Evolutionary conservation across 176 grass and related monocot species (phyloP).

Genomic region (Hordeum marinum): DNA sequence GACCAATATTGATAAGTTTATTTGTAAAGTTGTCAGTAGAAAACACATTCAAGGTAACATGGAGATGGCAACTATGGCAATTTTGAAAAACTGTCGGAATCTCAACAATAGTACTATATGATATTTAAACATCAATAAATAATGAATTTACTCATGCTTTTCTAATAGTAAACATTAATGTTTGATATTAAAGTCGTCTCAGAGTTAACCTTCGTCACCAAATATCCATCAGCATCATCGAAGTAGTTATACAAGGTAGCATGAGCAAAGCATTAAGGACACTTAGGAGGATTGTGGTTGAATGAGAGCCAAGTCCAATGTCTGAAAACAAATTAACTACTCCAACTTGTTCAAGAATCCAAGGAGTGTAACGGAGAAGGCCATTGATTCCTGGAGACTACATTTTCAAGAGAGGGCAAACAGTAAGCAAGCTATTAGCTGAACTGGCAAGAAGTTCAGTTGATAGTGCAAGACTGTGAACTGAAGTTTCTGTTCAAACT

Average conservation of each 20-base stretch:
- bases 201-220: conserved; percentile 68
- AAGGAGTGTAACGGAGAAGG: conserved; percentile 75
- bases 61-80: not conserved
- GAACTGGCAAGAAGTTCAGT: not conserved
- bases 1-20: not conserved
- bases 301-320: conserved; percentile 61
- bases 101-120: not conserved
- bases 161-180: conserved; percentile 1
- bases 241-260: conserved; percentile 69
- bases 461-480: not conserved
- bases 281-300: conserved; percentile 73
- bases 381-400: conserved; percentile 86
- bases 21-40: not conserved
- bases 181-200: not conserved
- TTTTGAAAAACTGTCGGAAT: not conserved
- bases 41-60: not conserved
- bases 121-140: not conserved
- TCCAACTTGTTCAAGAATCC: conserved; percentile 74
- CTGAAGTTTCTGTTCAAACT: not conserved
- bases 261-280: conserved; percentile 73
- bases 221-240: conserved; percentile 89
- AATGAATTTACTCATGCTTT: not conserved
- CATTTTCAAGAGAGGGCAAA: conserved; percentile 14
- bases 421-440: conserved; percentile 16
- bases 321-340: conserved; percentile 58